Evolutionary conservation across 805 yeast genomes (phyloP), one percentile per base, ranked within the genome.

Genomic region (Barnettozyma salicaria): DNA sequence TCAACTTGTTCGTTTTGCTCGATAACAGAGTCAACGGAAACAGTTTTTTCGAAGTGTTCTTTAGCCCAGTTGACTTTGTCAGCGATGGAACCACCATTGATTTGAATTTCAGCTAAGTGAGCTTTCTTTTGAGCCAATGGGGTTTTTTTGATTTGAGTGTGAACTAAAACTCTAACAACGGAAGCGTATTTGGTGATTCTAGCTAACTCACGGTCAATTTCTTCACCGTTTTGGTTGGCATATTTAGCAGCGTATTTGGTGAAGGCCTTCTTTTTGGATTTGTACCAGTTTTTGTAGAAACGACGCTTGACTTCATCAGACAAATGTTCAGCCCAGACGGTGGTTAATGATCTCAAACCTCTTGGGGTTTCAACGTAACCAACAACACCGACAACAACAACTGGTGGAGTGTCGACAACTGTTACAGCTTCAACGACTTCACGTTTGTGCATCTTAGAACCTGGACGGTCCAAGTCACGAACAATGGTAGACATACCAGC

Each of bases 271-370:
- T 92, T 92, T 90, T 92, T 92, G 60, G 96, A 82, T 82, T 89
- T 89, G 96, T 86, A 92, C 98, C 98, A 92, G 96, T 90, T 92
- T 87, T 89, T 92, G 96, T 92, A 92, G 96, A 92, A 92, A 80
- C 97, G 87, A 81, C 98, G 87, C 85, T 82, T 90, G 73, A 92
- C 80, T 76, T 92, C 98, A 69, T 92, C 98, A 64, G 96, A 84
- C 67, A 92, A 80, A 77, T 92, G 98, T 80, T 92, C 97, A 65
- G 98, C 98, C 98, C 98, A 92, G 68, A 92, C 98, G 65, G 98
- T 92, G 72, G 97, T 87, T 72, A 92, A 82, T 52, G 98, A 87
- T 77, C 98, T 88, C 68, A 92, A 80, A 76, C 98, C 98, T 80
- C 97, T 89, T 76, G 98, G 98, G 63, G 98, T 89, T 78, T 90